Conservation (phyloP, 2,329 filamentous ascomycete genomes). For the Aspergillus fumigatus region DNA sequence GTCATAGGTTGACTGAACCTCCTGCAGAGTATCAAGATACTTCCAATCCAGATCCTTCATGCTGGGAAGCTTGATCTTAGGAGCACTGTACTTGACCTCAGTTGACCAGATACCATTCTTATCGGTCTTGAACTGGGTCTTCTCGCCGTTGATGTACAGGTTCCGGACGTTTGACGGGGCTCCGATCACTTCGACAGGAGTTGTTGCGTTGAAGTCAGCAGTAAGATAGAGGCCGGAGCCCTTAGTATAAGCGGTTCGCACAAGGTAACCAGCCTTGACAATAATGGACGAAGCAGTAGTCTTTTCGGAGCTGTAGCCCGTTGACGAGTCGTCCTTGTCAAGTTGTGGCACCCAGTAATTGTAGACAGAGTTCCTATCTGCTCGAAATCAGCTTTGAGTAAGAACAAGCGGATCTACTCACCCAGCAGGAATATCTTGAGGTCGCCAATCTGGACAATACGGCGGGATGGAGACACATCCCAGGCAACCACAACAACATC, state of each 20-base stretch:
- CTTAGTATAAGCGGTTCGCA: constrained; percentile 48
- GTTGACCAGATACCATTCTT: constrained; percentile 48
- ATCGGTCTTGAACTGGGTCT: constrained; percentile 38
- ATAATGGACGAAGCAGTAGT: constrained; percentile 34
- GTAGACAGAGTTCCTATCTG: constrained; percentile 50
- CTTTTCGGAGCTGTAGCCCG: constrained; percentile 29
- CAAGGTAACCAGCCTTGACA: constrained; percentile 41
- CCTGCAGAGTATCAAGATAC: constrained; percentile 66
- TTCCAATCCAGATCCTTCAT: constrained; percentile 62
- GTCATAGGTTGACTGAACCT: constrained; percentile 60
- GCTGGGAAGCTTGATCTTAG: constrained; percentile 52
- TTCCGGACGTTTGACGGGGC: constrained; percentile 51
- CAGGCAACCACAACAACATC: constrained; percentile 44
- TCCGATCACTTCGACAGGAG: constrained; percentile 64
- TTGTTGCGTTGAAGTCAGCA: constrained; percentile 69
- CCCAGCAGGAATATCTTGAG: constrained; percentile 54
- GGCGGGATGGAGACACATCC: constrained; percentile 48
- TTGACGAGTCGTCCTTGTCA: constrained; percentile 19
- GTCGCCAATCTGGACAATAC: constrained; percentile 36
- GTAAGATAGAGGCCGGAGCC: constrained; percentile 57
- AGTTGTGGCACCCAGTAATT: constrained; percentile 44
- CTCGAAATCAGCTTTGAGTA: constrained; percentile 3
- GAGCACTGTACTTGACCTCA: constrained; percentile 48
- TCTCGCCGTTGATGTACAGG: constrained; percentile 59
- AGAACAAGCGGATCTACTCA: constrained; percentile 23